These are phyloP conservation scores for Backusella circina DNA, from an alignment of 192 early-diverging fungal genomes.

Conservation along the genomic window DNA sequence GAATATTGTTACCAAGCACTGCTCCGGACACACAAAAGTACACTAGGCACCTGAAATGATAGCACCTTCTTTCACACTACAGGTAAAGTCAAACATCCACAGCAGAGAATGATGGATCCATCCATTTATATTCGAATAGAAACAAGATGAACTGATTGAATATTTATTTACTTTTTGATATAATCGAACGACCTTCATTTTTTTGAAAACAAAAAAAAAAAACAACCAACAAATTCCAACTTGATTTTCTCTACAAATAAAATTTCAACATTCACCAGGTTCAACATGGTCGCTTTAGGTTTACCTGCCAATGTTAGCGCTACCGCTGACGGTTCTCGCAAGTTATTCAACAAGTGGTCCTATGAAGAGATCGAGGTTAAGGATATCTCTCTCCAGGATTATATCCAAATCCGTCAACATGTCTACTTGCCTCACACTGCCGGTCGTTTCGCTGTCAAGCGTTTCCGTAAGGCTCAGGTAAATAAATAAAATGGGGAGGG, in stretches of 20 bases:
- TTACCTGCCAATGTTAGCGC: conserved; percentile 54
- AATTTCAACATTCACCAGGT: no score
- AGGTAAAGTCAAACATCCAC: not conserved
- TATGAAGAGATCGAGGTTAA: conserved; percentile 88
- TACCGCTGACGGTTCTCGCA: conserved; percentile 47
- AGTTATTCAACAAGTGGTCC: conserved; percentile 87
- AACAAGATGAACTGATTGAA: not conserved
- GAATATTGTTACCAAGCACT: no score
- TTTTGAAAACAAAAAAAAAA: not conserved
- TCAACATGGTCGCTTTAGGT: conserved; percentile 45
- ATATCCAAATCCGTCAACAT: conserved; percentile 83
- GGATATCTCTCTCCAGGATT: conserved; percentile 86
- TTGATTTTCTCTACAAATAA: no score
- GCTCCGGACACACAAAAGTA: no score
- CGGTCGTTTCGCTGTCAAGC: conserved; percentile 94
- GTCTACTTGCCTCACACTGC: conserved; percentile 98
- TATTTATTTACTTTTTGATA: not conserved
- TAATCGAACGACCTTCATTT: not conserved
- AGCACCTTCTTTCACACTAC: not conserved
- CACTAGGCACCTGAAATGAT: not conserved
- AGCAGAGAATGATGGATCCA: not conserved
- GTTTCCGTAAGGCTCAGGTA: conserved; percentile 96
- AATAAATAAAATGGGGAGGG: no score
- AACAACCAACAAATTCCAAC: no score
- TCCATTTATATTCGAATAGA: not conserved